Evolutionary conservation across 257 asterid species (phyloP).

Genomic region (Ballota nigra): DNA sequence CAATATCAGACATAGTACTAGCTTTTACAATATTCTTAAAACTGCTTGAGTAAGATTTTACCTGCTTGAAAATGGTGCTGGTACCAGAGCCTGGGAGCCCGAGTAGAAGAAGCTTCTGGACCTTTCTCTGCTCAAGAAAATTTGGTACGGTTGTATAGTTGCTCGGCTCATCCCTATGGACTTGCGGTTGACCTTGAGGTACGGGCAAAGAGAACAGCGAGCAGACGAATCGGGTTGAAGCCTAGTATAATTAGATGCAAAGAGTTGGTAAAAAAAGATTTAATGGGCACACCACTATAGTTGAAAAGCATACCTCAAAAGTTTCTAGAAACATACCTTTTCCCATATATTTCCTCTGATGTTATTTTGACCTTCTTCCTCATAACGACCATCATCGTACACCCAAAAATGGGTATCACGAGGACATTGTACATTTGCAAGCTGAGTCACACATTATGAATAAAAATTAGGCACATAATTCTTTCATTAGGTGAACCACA

Average conservation of each 20-base stretch:
- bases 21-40: neutral
- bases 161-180: constrained; percentile 77
- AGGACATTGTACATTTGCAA: constrained; percentile 94
- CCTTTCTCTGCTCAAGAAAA: constrained; percentile 73
- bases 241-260: constrained; percentile 40
- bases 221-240: constrained; percentile 80
- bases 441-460: constrained; percentile 42
- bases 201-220: constrained; percentile 89
- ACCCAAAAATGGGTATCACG: constrained; percentile 99
- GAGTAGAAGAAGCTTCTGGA: constrained; percentile 78
- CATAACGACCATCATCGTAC: constrained; percentile 95
- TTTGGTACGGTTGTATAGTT: constrained; percentile 62
- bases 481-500: neutral
- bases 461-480: neutral
- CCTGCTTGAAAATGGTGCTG: constrained; percentile 97
- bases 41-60: constrained; percentile 18
- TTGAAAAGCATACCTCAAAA: constrained; percentile 4
- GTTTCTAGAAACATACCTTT: constrained; percentile 48
- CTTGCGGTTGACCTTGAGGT: constrained; percentile 78
- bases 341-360: constrained; percentile 98
- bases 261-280: constrained; percentile 13
- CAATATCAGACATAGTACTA: too few species aligned
- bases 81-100: constrained; percentile 95
- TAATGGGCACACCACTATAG: neutral
- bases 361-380: constrained; percentile 98